Base-by-base conservation (phyloP, 169 alveolate species). In the Plasmodium relictum region DNA sequence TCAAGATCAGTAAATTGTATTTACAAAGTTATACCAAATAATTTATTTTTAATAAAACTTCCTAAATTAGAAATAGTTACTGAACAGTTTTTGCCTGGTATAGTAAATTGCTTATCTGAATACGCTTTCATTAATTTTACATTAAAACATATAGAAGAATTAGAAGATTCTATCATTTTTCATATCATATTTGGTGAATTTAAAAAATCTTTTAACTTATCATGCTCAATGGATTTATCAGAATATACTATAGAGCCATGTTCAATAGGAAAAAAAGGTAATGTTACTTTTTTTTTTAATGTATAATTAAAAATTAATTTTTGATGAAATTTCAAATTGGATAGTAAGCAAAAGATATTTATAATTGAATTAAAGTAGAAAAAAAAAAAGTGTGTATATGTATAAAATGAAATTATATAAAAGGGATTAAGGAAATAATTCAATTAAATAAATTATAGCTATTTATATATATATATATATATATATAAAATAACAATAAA, bases 1-100 rank as follows among this genome's bases (percentile, higher is more conserved):
- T 31, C 74, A n/a, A 80, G 69, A 68, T 66, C 54, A 14, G 90
- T 80, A 59, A 80, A 45, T 16, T 80, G 90, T 50, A 80, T 80
- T 18, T 68, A 80, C 22, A 58, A 52, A 16, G 90, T 80, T 8
- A 44, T 80, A 0, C 70, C 71, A n/a, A 66, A 80, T 16, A 54
- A 80, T 20, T 45, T 68, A 54, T 80, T 80, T 66, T 66, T 80
- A 66, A 80, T 80, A 3, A 80, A 80, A 31, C 37, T 80, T n/a
- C 90, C 90, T 26, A 80, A 65, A 66, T 52, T 80, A 26, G 72
- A 65, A 7, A 68, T 80, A 4, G 90, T 80, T 7, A 80, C 68
- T 2, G 71, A 80, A 39, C 20, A n/a, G 22, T 37, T 80, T 9
- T 58, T 80, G 3, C 90, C 90, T 66, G 66, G 73, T 66, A 50